Evolutionary conservation across 345 rosid species (phyloP).

Genomic region (Aquilaria yunnanensis): DNA sequence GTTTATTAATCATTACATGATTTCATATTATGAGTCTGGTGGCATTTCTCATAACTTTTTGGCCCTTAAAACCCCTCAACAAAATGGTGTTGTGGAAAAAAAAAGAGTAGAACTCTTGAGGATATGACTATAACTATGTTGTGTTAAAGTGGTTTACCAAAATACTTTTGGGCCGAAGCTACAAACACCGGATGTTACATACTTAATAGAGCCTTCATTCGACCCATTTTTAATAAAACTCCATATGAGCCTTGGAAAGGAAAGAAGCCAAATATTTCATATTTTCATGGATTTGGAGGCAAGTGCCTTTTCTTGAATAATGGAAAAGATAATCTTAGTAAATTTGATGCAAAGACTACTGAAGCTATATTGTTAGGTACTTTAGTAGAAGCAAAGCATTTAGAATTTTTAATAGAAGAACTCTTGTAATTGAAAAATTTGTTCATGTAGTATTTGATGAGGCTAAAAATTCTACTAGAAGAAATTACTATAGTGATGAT

Average conservation of each 20-base stretch:
- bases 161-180: neutral
- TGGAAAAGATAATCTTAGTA: neutral
- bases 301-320: slow-evolving; percentile 5
- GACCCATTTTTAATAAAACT: slow-evolving; percentile 2
- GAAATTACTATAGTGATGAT: neutral
- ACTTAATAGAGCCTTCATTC: slow-evolving; percentile 1
- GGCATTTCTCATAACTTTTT: neutral
- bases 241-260: slow-evolving; percentile 1
- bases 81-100: slow-evolving; percentile 1
- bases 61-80: neutral
- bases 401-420: neutral
- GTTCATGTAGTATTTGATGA: neutral
- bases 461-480: neutral
- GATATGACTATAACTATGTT: slow-evolving; percentile 1
- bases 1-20: neutral
- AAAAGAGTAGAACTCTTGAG: neutral
- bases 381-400: neutral
- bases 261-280: neutral
- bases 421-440: neutral
- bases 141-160: neutral
- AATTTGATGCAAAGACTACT: slow-evolving; percentile 7
- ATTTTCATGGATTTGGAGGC: neutral
- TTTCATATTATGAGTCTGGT: neutral
- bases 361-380: slow-evolving; percentile 1
- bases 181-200: neutral